phyloP scores from a whole-genome alignment of 306 rosid genomes.

The Chamaecrista fasciculata region DNA sequence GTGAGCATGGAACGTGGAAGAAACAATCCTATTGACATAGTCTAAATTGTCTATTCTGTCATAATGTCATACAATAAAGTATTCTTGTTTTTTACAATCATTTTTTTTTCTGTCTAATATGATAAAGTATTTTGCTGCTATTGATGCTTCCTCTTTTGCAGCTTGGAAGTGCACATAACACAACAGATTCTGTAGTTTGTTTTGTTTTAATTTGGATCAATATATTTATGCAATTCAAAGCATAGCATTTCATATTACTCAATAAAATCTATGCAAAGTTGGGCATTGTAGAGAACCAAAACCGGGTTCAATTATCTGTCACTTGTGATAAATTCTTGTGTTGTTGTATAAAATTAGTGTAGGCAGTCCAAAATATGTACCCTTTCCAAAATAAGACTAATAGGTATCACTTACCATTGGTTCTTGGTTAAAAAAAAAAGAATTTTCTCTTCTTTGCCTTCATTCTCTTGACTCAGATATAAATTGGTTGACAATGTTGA shows the following conservation, averaged over 20 bases:
- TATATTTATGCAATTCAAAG: neutral
- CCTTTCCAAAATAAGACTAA: neutral
- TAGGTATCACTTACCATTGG: neutral
- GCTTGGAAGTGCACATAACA: too few species aligned
- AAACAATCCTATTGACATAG: neutral
- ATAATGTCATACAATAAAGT: neutral
- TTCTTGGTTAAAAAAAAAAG: neutral
- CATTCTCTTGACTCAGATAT: neutral
- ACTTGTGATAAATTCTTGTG: neutral
- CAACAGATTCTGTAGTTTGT: neutral
- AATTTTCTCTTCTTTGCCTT: neutral
- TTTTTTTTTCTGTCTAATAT: neutral
- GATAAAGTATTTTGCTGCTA: neutral
- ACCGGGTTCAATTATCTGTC: neutral
- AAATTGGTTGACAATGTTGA: neutral
- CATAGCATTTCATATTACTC: neutral
- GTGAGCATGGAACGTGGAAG: constrained; percentile 12
- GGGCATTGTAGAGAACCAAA: neutral
- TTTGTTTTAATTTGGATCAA: neutral
- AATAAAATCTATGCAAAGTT: neutral
- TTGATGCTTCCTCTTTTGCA: neutral
- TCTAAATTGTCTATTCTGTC: neutral
- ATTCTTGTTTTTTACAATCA: neutral
- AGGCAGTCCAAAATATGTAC: too few species aligned
- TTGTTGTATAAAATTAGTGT: neutral